Conservation (phyloP, 1,139 yeast species). For the Yamadazyma atlantica region DNA sequence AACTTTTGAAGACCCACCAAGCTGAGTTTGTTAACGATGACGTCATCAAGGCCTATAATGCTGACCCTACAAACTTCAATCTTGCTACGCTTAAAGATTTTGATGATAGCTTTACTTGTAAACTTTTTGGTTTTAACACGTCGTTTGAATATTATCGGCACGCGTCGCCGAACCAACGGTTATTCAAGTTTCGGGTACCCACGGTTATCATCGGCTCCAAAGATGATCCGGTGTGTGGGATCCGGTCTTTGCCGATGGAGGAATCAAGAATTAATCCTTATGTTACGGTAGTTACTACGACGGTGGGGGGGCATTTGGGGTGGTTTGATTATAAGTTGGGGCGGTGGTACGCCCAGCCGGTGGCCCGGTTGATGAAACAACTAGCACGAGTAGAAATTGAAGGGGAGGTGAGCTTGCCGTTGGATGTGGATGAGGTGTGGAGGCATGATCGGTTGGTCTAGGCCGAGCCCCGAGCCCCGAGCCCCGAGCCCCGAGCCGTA, state of each 20-base stretch:
- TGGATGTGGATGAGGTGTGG: conserved; percentile 29
- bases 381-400: conserved; percentile 24
- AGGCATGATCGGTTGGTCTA: conserved; percentile 29
- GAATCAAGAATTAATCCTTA: conserved; percentile 71
- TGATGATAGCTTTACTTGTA: conserved; percentile 54
- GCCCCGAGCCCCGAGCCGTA: no score
- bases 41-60: conserved; percentile 27
- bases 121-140: conserved; percentile 52
- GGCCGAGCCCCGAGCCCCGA: no score
- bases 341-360: conserved; percentile 54
- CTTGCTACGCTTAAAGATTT: conserved; percentile 39
- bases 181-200: conserved; percentile 53
- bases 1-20: conserved; percentile 43
- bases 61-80: conserved; percentile 35
- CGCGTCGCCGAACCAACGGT: conserved; percentile 52
- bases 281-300: conserved; percentile 62
- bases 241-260: conserved; percentile 52
- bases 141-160: conserved; percentile 54
- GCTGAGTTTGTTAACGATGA: conserved; percentile 29
- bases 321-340: conserved; percentile 52
- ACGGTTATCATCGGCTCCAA: conserved; percentile 46
- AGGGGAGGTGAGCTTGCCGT: conserved; percentile 25
- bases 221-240: conserved; percentile 63
- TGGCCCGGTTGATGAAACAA: conserved; percentile 34
- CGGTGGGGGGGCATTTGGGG: conserved; percentile 82